Evolutionary conservation across 2,329 filamentous ascomycete genomes (phyloP).

Genomic region (Pseudocercospora fijiensis): DNA sequence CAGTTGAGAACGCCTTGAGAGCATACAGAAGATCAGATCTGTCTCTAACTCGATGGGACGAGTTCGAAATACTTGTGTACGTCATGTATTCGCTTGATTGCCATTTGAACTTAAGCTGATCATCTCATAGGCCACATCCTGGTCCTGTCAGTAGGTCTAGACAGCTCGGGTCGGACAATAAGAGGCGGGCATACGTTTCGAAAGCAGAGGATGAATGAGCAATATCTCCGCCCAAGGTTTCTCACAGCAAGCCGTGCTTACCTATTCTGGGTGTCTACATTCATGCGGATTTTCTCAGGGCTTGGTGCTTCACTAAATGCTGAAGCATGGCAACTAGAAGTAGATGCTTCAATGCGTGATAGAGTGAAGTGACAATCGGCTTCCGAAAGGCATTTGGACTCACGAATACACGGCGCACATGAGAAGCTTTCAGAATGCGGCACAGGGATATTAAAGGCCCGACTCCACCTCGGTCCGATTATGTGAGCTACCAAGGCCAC

Average conservation of each 20-base stretch:
- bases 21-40: constrained; percentile 69
- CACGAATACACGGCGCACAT: not conserved
- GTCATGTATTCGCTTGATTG: constrained; percentile 32
- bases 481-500: constrained; percentile 6
- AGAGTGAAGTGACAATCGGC: not conserved
- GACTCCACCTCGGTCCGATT: not conserved
- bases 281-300: not conserved
- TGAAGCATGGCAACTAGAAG: not conserved
- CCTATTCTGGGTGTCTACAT: not conserved
- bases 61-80: constrained; percentile 64
- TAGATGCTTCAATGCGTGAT: not conserved
- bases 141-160: constrained; percentile 26
- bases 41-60: constrained; percentile 68
- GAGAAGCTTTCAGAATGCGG: not conserved
- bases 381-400: constrained; percentile 3
- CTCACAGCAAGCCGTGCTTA: not conserved
- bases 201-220: not conserved
- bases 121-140: constrained; percentile 30
- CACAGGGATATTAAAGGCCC: constrained; percentile 3
- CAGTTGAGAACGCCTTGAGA: constrained; percentile 58
- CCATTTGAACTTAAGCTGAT: constrained; percentile 26
- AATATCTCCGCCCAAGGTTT: not conserved
- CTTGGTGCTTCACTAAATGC: not conserved
- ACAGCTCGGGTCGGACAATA: constrained; percentile 7
- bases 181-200: not conserved